These are phyloP conservation scores for Naegleria fowleri DNA, from an alignment of 208 protist species.

Conservation along the genomic window DNA sequence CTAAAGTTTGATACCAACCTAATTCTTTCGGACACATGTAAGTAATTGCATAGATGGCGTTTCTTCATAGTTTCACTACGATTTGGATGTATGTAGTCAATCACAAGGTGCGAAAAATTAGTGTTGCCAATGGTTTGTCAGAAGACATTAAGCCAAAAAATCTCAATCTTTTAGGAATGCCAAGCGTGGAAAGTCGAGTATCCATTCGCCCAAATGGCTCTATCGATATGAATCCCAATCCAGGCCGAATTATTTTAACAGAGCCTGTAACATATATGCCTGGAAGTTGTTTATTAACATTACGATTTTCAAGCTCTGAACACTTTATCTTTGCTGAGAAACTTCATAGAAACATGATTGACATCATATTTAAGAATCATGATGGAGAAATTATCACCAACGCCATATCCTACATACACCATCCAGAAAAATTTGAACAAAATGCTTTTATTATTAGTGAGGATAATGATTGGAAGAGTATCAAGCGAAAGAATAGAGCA, in stretches of 20 bases:
- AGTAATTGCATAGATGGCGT: neutral
- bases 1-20: neutral
- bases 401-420: neutral
- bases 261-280: neutral
- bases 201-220: neutral
- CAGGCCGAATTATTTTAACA: neutral
- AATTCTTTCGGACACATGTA: neutral
- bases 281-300: neutral
- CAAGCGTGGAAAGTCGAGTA: neutral
- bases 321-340: neutral
- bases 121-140: neutral
- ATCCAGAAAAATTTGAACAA: neutral
- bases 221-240: neutral
- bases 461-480: neutral
- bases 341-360: neutral
- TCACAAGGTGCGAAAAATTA: neutral
- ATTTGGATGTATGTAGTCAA: neutral
- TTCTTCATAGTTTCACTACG: neutral
- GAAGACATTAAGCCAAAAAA: neutral
- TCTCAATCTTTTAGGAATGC: neutral
- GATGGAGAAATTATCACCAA: neutral
- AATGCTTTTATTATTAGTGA: neutral
- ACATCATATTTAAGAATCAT: neutral
- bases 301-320: neutral
- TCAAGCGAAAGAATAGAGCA: neutral